Evolutionary conservation across 1,284 basidiomycete species (phyloP).

Genomic region (Blastosporella zonata): DNA sequence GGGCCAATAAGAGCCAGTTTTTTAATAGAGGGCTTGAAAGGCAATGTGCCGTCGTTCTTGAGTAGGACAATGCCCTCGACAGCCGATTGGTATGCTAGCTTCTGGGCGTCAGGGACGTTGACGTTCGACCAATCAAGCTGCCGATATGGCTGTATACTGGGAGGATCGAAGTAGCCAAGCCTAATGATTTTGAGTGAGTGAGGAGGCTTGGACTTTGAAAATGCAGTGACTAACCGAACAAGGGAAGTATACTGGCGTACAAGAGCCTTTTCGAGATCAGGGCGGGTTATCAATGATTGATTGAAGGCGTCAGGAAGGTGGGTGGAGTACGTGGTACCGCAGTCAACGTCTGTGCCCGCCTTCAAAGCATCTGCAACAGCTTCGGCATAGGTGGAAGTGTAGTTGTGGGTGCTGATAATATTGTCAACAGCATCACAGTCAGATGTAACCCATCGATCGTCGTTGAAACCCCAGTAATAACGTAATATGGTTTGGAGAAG

Average conservation of each 20-base stretch:
- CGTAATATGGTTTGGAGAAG: slow-evolving; percentile 49
- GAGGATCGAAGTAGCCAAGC: slow-evolving; percentile 55
- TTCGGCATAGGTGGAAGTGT: slow-evolving; percentile 38
- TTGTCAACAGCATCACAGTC: slow-evolving; percentile 42
- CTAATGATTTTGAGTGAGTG: slow-evolving; percentile 23
- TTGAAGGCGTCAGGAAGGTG: slow-evolving; percentile 47
- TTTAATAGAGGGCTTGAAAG: slow-evolving; percentile 38
- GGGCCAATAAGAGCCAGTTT: slow-evolving; percentile 53
- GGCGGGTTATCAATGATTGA: slow-evolving; percentile 42
- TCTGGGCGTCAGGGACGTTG: slow-evolving; percentile 43
- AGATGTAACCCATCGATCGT: slow-evolving; percentile 49
- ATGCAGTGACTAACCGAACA: slow-evolving; percentile 36
- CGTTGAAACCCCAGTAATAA: slow-evolving; percentile 49
- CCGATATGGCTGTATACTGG: slow-evolving; percentile 46
- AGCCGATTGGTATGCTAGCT: slow-evolving; percentile 49
- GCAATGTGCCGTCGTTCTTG: slow-evolving; percentile 55
- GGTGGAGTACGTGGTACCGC: slow-evolving; percentile 44
- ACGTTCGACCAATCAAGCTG: slow-evolving; percentile 46
- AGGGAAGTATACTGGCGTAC: slow-evolving; percentile 50
- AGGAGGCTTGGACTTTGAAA: background rate
- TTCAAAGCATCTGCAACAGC: slow-evolving; percentile 49
- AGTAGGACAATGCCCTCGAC: slow-evolving; percentile 52
- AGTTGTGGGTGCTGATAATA: slow-evolving; percentile 49
- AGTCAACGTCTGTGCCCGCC: slow-evolving; percentile 56
- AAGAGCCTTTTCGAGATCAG: slow-evolving; percentile 41